Percentiles rank a stretch among this genome's conserved stretches.
These are phyloP conservation scores for Eutypella sp. DNA, from an alignment of 2,329 filamentous ascomycete species.

Conservation along the genomic window DNA sequence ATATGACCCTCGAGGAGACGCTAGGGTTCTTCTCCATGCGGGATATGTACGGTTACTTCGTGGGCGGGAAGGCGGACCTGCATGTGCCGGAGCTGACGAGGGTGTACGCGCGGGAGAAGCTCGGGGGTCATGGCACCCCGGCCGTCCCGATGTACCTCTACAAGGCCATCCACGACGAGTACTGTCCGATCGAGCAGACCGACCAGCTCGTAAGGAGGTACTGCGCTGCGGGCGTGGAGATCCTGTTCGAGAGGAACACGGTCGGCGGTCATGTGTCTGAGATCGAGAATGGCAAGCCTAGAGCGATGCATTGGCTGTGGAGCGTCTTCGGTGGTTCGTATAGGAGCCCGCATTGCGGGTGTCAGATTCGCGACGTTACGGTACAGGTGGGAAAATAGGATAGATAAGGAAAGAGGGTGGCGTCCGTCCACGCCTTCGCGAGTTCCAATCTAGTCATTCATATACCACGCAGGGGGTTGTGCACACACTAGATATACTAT, in stretches of 20 bases:
- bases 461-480: too few species aligned
- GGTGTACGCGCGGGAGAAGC: constrained; percentile 1
- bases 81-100: constrained; percentile 2
- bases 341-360: not conserved
- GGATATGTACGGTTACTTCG: constrained; percentile 24
- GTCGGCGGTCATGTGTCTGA: constrained; percentile 34
- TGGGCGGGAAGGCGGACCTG: constrained; percentile 2
- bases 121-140: constrained; percentile 30
- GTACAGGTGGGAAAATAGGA: too few species aligned
- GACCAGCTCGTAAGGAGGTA: constrained; percentile 33
- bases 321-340: not conserved
- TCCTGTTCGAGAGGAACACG: constrained; percentile 36
- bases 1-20: constrained; percentile 9
- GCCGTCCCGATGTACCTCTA: constrained; percentile 38
- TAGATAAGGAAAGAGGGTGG: too few species aligned
- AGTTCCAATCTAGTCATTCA: too few species aligned
- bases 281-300: constrained; percentile 9
- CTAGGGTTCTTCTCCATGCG: constrained; percentile 16
- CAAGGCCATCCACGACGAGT: constrained; percentile 37
- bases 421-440: too few species aligned
- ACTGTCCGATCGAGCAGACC: constrained; percentile 34
- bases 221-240: constrained; percentile 32
- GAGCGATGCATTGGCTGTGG: not conserved
- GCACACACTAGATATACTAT: too few species aligned
- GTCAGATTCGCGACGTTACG: not conserved